Evolutionary conservation across 2,329 filamentous ascomycete genomes (phyloP).

Genomic region (Fusarium tjaetaba): DNA sequence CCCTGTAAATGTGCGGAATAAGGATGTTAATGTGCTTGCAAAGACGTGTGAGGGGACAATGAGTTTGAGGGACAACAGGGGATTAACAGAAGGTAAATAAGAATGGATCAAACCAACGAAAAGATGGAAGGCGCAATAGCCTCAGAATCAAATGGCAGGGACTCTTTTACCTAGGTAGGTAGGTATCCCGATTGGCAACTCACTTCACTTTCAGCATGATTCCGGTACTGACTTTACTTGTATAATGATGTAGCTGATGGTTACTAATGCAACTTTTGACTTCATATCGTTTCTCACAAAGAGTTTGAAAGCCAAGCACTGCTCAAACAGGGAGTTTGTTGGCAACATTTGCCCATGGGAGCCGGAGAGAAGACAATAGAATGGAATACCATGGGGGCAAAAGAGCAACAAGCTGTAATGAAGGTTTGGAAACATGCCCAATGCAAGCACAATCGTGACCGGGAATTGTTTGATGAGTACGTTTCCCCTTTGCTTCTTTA

Average conservation of each 20-base stretch:
- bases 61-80: too few species aligned
- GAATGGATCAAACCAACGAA: not conserved
- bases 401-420: not conserved
- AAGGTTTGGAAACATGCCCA: not conserved
- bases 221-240: not conserved
- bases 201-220: not conserved
- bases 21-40: not conserved
- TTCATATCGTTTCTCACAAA: not conserved
- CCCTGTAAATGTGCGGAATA: not conserved
- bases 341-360: not conserved
- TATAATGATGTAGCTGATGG: not conserved
- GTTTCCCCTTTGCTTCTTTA: not conserved
- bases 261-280: not conserved
- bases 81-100: not conserved
- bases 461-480: not conserved
- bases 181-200: not conserved
- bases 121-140: not conserved
- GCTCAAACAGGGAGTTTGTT: not conserved
- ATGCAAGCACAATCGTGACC: not conserved
- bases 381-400: too few species aligned
- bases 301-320: too few species aligned
- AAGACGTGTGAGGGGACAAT: not conserved
- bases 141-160: not conserved
- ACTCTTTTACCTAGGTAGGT: too few species aligned
- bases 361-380: not conserved